These are phyloP conservation scores for Smithsoniella earleae DNA, from an alignment of 163 green algal genomes.

Conservation along the genomic window DNA sequence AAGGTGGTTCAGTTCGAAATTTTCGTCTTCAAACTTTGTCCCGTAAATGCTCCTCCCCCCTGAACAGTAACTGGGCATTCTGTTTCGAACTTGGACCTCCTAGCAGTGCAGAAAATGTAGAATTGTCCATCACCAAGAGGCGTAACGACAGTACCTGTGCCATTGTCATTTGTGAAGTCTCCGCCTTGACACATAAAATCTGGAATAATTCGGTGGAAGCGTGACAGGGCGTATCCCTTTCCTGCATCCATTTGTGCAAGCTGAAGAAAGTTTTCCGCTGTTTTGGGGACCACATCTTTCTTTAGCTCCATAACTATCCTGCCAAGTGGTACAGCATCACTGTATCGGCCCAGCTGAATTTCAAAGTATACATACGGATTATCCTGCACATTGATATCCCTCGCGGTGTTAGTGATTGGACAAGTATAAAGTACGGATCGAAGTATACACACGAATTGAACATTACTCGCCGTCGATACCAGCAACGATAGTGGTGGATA, in stretches of 20 bases:
- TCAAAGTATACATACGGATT: slow-evolving; percentile 67
- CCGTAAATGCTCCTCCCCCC: slow-evolving; percentile 49
- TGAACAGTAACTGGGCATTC: too few relatives aligned
- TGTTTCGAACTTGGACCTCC: too few relatives aligned
- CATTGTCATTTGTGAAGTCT: slow-evolving; percentile 47
- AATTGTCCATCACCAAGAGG: too few relatives aligned
- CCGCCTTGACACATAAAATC: slow-evolving; percentile 57
- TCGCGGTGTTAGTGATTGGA: neutral
- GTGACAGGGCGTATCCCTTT: slow-evolving; percentile 44
- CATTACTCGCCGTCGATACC: too few relatives aligned
- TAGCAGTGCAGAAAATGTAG: too few relatives aligned
- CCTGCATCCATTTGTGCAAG: slow-evolving; percentile 36
- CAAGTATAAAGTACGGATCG: neutral
- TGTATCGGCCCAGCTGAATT: slow-evolving; percentile 59
- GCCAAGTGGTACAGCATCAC: slow-evolving; percentile 47
- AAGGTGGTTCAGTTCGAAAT: slow-evolving; percentile 52
- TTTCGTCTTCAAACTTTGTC: slow-evolving; percentile 45
- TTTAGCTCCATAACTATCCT: slow-evolving; percentile 67
- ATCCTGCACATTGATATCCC: too few relatives aligned
- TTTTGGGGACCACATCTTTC: slow-evolving; percentile 58
- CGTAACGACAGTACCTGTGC: slow-evolving; percentile 35
- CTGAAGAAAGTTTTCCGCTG: slow-evolving; percentile 66
- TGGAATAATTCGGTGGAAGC: slow-evolving; percentile 56
- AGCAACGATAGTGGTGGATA: too few relatives aligned
- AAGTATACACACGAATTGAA: too few relatives aligned